Evolutionary conservation across 2,329 filamentous ascomycete species (phyloP).

Genomic region (Aciculosporium take): DNA sequence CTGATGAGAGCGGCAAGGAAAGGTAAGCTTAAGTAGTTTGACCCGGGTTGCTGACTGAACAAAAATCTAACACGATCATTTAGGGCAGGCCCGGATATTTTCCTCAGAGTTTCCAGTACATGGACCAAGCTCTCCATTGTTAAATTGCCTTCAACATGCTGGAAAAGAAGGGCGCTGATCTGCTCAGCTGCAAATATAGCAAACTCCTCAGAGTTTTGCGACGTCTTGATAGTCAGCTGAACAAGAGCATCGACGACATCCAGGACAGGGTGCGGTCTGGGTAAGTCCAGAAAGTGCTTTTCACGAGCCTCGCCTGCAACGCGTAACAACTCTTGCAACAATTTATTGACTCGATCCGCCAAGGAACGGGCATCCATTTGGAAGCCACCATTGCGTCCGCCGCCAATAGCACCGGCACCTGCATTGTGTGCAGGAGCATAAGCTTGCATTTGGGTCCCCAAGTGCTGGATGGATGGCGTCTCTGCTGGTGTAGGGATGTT

Average conservation of each 20-base stretch:
- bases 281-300: conserved; percentile 46
- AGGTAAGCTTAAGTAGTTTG: conserved; percentile 41
- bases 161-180: conserved; percentile 43
- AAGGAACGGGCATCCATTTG: conserved; percentile 39
- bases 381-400: conserved; percentile 34
- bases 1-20: conserved; percentile 42
- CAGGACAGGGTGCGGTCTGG: conserved; percentile 43
- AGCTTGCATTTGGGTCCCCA: conserved; percentile 37
- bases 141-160: conserved; percentile 37
- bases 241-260: conserved; percentile 49
- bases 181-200: conserved; percentile 45
- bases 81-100: conserved; percentile 40
- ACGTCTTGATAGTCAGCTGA: conserved; percentile 47
- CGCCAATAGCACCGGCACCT: conserved; percentile 23
- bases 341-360: conserved; percentile 41
- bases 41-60: conserved; percentile 42
- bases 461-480: conserved; percentile 39
- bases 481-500: conserved; percentile 45
- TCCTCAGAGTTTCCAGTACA: conserved; percentile 44
- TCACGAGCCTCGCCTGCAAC: conserved; percentile 39
- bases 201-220: conserved; percentile 46
- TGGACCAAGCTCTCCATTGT: conserved; percentile 48
- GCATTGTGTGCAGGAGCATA: conserved; percentile 40
- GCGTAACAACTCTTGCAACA: conserved; percentile 42
- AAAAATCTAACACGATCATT: conserved; percentile 40